Conservation (phyloP, 768 basidiomycete species). For the Naematelia encephala region DNA sequence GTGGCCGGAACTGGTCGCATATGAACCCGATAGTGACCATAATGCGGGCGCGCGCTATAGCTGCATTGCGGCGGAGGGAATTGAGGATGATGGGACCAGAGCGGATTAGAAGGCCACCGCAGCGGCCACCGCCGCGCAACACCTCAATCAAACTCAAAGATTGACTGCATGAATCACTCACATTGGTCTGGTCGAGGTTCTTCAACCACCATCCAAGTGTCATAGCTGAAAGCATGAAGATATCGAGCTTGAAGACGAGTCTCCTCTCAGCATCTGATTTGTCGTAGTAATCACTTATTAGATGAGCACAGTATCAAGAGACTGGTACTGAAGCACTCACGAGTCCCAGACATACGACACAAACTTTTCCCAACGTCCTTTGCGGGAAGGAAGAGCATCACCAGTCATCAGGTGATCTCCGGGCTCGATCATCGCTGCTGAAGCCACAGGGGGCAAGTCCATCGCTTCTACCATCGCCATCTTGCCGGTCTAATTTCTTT, state of each 20-base stretch:
- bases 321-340: neutral
- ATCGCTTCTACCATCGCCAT: neutral
- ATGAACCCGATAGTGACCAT: too few species aligned
- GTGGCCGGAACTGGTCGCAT: too few species aligned
- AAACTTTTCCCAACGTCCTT: conserved; percentile 3
- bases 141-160: too few species aligned
- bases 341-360: conserved; percentile 13
- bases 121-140: too few species aligned
- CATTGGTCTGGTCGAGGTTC: conserved; percentile 26
- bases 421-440: neutral
- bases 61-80: too few species aligned
- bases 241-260: conserved; percentile 33
- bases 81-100: too few species aligned
- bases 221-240: conserved; percentile 19
- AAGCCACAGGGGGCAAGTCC: neutral
- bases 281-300: conserved; percentile 24
- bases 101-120: too few species aligned
- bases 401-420: neutral
- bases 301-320: neutral
- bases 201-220: conserved; percentile 30
- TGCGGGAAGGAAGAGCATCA: neutral
- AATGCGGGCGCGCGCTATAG: too few species aligned
- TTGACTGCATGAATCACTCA: neutral
- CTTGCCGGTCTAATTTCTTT: too few species aligned
- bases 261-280: conserved; percentile 26